Base-by-base conservation (phyloP, 2,329 filamentous ascomycete species). In the Pseudogymnoascus sp. region DNA sequence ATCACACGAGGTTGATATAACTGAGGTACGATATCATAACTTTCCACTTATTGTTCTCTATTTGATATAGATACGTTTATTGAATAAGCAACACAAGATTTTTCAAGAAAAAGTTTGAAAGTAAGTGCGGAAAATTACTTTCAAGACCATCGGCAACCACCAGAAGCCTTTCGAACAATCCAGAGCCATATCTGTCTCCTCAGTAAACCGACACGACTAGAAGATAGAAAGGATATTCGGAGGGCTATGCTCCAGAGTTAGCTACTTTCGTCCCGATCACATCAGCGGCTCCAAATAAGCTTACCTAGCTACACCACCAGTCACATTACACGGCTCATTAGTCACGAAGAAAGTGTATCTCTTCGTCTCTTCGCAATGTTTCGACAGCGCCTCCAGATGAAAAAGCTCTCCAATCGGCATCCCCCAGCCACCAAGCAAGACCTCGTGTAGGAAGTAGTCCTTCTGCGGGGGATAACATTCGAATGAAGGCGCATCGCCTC, bases 291-390 rank as follows among this genome's bases (percentile, higher is more conserved):
- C 41, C 41, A 19, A n/a, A 22, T 49, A 49, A 19, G 23, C 41
- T 49, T 49, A 49, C 41, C 52, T 58, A 58, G 58, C 28, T 22
- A 60, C 36, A 4, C 58, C 58, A 9, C 58, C 58, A 7, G 58
- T 70, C 16, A 69, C 76, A 61, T 81, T 79, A 41, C 80, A 69
- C 1, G 78, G 78, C 39, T 75, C 70, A 25, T 76, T 79, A 1
- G 75, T 74, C 28, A 82, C 70, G 63, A 82, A 82, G 62, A 82
- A 82, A 0, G 70, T 73, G 76, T 77, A 81, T n/a, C 77, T 70
- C 11, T 73, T 69, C 19, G 71, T 69, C 30, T 72, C 70, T 49
- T 71, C 67, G 60, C 74, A 75, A n/a, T 67, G 63, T 60, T 63
- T 65, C 12, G 68, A 69, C 55, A 73, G 63, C 38, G 58, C 67